Evolutionary conservation across 768 basidiomycete genomes (phyloP), one percentile per base, ranked within the genome.

Genomic region (Paxillus rubicundulus): DNA sequence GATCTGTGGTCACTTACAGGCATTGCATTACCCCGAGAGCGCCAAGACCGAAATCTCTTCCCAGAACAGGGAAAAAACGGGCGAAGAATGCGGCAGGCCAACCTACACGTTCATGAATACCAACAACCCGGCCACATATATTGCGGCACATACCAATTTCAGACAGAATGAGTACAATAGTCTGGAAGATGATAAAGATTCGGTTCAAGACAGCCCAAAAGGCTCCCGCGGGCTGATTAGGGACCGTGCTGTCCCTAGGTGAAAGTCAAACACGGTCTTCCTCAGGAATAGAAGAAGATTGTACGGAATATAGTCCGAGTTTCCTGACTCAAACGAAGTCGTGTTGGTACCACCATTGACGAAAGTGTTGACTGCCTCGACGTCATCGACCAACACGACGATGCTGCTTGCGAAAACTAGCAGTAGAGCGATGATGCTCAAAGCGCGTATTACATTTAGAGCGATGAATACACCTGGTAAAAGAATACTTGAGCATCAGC

Each of bases 191-290:
- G 70, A 94, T 89, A 64, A 96, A 78, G n/a, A 96, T 72, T 40
- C 87, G 83, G 61, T 90, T 86, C 52, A 94, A 77, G 41, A 94
- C 82, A 2, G 91, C 87, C 90, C 92, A 97, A 71, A 97, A 96
- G 20, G 85, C 82, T 24, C 94, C 94, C 7, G 91, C 94, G 42
- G 92, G 76, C 68, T 96, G 93, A 70, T 93, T 92, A 3, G 93
- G 93, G n/a, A 97, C 89, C 0, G 92, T 91, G 69, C 86, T 89
- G 48, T 86, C 81, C 61, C 77, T 82, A 30, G 18, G 32, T 45
- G 41, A 59, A 41, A 46, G 45, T 32, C 21, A 7, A 9, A 36
- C 5, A 12, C 18, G 7, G 14, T 16, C 39, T 36, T 39, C 13
- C 39, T 30, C 20, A 20, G 47, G 16, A 53, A 9, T 13, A 41